These are phyloP conservation scores for Aspergillus unguis DNA, from an alignment of 2,329 filamentous ascomycete species.

Conservation along the genomic window DNA sequence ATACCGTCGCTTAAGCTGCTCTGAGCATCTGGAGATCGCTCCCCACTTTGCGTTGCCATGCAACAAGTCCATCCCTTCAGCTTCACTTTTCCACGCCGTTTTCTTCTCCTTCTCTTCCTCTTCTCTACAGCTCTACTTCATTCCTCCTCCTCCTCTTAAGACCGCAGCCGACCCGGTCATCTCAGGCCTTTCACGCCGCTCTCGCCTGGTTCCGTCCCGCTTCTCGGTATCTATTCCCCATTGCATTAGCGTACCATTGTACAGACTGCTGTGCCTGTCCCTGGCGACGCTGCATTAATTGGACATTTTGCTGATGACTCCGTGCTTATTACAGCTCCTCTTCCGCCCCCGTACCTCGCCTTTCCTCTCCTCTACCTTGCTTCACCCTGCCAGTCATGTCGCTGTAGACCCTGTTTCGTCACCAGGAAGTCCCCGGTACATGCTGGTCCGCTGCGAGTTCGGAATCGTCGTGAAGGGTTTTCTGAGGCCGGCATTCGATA, in stretches of 20 bases:
- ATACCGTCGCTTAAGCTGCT: conserved; percentile 23
- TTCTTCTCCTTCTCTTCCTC: conserved; percentile 19
- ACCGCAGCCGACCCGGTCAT: conserved; percentile 9
- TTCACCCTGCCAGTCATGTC: conserved; percentile 25
- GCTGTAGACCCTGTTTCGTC: conserved; percentile 23
- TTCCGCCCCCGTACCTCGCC: conserved; percentile 12
- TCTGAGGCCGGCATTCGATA: conserved; percentile 13
- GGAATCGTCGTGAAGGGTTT: conserved; percentile 13
- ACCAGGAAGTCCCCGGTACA: conserved; percentile 19
- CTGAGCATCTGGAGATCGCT: conserved; percentile 36
- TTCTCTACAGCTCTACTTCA: conserved; percentile 20
- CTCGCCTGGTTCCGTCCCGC: conserved; percentile 8
- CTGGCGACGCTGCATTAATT: conserved; percentile 8
- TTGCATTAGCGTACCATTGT: conserved; percentile 20
- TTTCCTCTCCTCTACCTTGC: conserved; percentile 9
- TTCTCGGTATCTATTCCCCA: conserved; percentile 21
- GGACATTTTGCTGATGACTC: conserved; percentile 11
- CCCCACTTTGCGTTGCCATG: conserved; percentile 42
- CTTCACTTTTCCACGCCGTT: conserved; percentile 36
- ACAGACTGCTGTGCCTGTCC: conserved; percentile 11
- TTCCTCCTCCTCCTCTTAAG: conserved; percentile 20
- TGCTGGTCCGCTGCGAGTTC: conserved; percentile 22
- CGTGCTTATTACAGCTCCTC: conserved; percentile 15
- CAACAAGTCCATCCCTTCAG: conserved; percentile 42
- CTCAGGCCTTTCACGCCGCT: neutral